phyloP scores from a whole-genome alignment of 805 yeast species.

The Wickerhamiella sergipiensis region DNA sequence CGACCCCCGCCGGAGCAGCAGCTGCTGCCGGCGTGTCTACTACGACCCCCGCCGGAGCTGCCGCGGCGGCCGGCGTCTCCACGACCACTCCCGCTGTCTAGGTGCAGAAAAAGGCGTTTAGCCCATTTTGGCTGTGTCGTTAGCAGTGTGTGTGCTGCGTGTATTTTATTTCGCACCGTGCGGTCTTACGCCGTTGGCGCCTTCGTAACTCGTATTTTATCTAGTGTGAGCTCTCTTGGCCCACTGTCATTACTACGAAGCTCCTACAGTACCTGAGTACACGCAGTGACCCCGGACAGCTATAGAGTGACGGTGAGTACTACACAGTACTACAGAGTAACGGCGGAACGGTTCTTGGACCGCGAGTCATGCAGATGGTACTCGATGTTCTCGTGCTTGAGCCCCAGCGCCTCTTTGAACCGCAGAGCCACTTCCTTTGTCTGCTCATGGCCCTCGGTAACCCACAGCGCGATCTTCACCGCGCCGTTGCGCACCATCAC shows the following conservation, averaged over 20 bases:
- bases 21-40: slow-evolving; percentile 6
- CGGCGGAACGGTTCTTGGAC: slow-evolving; percentile 7
- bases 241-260: too few relatives aligned
- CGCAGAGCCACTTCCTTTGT: slow-evolving; percentile 67
- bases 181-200: neutral
- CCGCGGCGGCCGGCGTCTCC: slow-evolving; percentile 18
- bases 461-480: slow-evolving; percentile 86
- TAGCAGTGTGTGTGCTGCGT: neutral
- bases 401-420: slow-evolving; percentile 65
- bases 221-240: too few relatives aligned
- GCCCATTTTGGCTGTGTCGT: neutral
- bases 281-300: too few relatives aligned
- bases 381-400: slow-evolving; percentile 63
- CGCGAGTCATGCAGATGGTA: slow-evolving; percentile 48
- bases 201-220: neutral
- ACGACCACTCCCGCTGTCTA: slow-evolving; percentile 21
- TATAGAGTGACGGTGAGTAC: too few relatives aligned
- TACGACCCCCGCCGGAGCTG: slow-evolving; percentile 7
- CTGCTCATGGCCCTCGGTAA: slow-evolving; percentile 45
- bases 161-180: neutral
- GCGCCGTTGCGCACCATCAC: slow-evolving; percentile 74
- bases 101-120: neutral
- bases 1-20: too few relatives aligned
- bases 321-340: slow-evolving; percentile 15
- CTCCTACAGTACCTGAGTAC: too few relatives aligned